phyloP scores from a whole-genome alignment of 1,139 yeast species.

The Petasospora rhodanensis region DNA sequence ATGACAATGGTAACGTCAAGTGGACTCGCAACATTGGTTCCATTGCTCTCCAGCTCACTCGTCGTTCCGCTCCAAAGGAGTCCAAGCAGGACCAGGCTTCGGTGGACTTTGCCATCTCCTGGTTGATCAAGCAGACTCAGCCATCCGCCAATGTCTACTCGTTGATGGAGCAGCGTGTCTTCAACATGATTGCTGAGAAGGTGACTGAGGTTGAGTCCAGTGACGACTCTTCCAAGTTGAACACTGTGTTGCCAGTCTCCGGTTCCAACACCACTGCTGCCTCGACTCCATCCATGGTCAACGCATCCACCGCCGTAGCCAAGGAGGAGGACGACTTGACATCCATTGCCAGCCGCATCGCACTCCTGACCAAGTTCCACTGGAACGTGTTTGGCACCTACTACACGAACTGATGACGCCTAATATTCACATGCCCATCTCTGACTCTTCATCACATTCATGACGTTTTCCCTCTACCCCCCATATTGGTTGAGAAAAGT shows the following conservation, averaged over 20 bases:
- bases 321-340: constrained; percentile 20
- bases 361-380: constrained; percentile 62
- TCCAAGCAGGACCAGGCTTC: too few species aligned
- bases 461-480: too few species aligned
- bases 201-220: constrained; percentile 30
- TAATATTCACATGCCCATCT: too few species aligned
- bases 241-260: constrained; percentile 27
- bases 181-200: constrained; percentile 31
- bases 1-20: constrained; percentile 80
- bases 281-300: constrained; percentile 2
- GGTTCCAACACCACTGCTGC: constrained; percentile 2
- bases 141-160: constrained; percentile 79
- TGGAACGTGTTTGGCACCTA: constrained; percentile 36
- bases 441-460: not conserved
- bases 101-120: constrained; percentile 66
- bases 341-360: constrained; percentile 23
- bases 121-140: constrained; percentile 84
- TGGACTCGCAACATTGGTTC: constrained; percentile 83
- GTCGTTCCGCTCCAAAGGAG: constrained; percentile 30
- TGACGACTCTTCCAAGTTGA: constrained; percentile 13
- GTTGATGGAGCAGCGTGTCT: constrained; percentile 65
- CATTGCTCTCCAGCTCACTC: constrained; percentile 54
- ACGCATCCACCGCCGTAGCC: constrained; percentile 11
- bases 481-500: too few species aligned
- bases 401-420: constrained; percentile 6